These are phyloP conservation scores for Euptelea pleiosperma DNA, from an alignment of 164 flowering plant genomes.

Conservation along the genomic window DNA sequence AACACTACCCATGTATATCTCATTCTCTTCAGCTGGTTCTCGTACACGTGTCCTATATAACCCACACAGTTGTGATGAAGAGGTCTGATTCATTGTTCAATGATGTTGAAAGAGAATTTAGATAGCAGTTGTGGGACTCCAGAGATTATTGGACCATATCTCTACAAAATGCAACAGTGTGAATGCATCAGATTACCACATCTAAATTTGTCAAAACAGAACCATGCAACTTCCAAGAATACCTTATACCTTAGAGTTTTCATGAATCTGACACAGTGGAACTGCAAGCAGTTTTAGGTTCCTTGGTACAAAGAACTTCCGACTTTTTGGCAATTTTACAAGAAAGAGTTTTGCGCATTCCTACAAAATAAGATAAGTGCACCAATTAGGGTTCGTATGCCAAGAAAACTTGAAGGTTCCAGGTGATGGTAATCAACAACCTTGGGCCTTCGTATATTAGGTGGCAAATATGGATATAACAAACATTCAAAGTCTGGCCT, in stretches of 20 bases:
- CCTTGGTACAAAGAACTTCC: conserved; percentile 52
- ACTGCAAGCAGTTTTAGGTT: conserved; percentile 69
- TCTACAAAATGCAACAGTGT: conserved; percentile 32
- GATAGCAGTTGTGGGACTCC: conserved; percentile 56
- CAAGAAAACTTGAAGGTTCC: conserved; percentile 1
- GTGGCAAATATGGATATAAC: conserved; percentile 52
- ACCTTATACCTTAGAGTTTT: conserved; percentile 51
- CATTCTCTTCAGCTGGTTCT: neutral
- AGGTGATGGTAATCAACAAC: conserved; percentile 22
- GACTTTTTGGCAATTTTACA: conserved; percentile 51
- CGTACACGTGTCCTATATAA: neutral
- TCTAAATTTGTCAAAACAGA: neutral
- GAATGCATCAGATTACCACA: conserved; percentile 5
- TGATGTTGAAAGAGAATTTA: conserved; percentile 47
- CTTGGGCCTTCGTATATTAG: conserved; percentile 53
- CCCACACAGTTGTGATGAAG: neutral
- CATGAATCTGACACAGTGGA: conserved; percentile 62
- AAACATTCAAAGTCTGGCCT: conserved; percentile 63
- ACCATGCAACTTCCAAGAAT: neutral
- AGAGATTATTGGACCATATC: conserved; percentile 52
- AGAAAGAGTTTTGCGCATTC: conserved; percentile 78
- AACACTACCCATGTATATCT: no score
- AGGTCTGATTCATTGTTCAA: conserved; percentile 18
- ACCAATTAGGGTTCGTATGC: neutral
- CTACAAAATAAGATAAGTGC: conserved; percentile 27